Conservation (phyloP, 305 asterid genomes). For the Fraxinus dipetala region DNA sequence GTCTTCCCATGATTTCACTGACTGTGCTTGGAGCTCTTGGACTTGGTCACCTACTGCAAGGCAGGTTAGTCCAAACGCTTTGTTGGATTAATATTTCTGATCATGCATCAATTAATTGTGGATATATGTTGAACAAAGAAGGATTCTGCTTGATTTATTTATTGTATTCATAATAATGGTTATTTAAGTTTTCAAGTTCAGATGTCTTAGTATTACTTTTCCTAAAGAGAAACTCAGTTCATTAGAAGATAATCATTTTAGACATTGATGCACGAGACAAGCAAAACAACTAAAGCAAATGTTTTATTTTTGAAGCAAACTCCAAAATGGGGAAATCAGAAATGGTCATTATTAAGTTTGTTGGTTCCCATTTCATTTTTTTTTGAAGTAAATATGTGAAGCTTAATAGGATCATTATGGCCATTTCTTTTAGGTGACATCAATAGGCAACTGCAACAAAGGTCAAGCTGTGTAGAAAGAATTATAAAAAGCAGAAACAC, state of each 20-base stretch:
- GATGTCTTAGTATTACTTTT: background rate
- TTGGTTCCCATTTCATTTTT: background rate
- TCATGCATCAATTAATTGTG: background rate
- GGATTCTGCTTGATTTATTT: background rate
- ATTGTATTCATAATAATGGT: background rate
- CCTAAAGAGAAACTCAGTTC: background rate
- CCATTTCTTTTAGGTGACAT: background rate
- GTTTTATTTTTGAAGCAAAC: background rate
- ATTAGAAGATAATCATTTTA: background rate
- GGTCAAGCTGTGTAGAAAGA: background rate
- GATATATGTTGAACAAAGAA: background rate
- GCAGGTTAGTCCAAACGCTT: slow-evolving; percentile 59
- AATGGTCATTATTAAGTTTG: background rate
- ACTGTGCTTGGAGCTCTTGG: slow-evolving; percentile 89
- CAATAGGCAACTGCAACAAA: background rate
- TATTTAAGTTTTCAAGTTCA: background rate
- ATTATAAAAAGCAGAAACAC: background rate
- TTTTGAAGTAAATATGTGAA: background rate
- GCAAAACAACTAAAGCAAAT: background rate
- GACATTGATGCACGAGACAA: background rate
- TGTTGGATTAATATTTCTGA: background rate
- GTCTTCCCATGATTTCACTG: slow-evolving; percentile 93
- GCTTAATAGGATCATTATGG: background rate
- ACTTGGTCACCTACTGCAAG: slow-evolving; percentile 89
- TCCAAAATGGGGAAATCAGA: background rate